Evolutionary conservation across 371 early-diverging fungal genomes (phyloP), one percentile per base, ranked within the genome.

Genomic region (Parasitella parasitica): DNA sequence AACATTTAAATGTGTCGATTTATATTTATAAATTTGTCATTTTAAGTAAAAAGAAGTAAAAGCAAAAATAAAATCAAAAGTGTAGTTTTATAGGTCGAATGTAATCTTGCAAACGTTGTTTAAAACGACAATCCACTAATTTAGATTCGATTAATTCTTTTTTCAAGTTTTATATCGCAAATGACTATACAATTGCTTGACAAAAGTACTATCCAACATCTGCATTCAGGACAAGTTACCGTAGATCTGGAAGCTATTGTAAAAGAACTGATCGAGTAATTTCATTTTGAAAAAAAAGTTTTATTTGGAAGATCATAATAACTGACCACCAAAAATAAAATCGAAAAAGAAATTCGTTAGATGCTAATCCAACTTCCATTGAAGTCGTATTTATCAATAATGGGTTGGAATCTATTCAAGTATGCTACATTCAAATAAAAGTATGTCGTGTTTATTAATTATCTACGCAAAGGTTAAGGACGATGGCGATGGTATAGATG

Each of bases 401-500:
- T 54, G 84, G 84, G 24, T 26, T 82, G 4, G 58, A 64, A 8
- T 61, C 65, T 20, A 63, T 82, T 8, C 58, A 71, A 49, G 82
- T 72, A 70, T 48, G 49, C 22, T 11, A 16, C 13, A 27, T 4
- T 2, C 0, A 12, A 6, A 18, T n/a, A 1, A 7, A 27, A 24
- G 11, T 15, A 15, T 27, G 18, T 0, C 9, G 54, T 34, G 22
- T 36, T 35, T 11, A 18, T 46, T 15, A 41, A 6, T 16, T 30
- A 27, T 1, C 11, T 13, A 9, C 11, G 36, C n/a, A 75, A 54
- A 80, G 80, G 60, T 80, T 6, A 71, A 69, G 46, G 91, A 91
- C 54, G 75, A 89, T 63, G 91, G 91, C 0, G 32, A 43, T 16
- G 91, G 91, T 22, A 85, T 91, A 46, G 35, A 63, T 3, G 71